phyloP scores from a whole-genome alignment of 1,284 basidiomycete species.

The Tilletia walkeri region DNA sequence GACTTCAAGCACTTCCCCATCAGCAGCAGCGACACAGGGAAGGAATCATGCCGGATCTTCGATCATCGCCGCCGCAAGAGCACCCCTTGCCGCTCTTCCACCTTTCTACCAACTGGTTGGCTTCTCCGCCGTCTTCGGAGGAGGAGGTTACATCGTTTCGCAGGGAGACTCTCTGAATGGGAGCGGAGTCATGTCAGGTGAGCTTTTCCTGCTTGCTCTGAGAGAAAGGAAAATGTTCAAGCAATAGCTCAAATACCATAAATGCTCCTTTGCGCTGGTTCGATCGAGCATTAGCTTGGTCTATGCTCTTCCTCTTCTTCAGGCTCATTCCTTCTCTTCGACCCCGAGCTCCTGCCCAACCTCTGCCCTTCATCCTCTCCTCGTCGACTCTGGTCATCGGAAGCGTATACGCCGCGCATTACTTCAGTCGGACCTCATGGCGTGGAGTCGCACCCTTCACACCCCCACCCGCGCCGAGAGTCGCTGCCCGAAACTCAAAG shows the following conservation, averaged over 20 bases:
- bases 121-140: conserved; percentile 6
- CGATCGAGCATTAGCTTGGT: conserved; percentile 1
- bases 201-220: neutral
- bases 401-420: neutral
- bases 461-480: too few species aligned
- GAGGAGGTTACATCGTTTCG: conserved; percentile 8
- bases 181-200: conserved; percentile 15
- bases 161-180: conserved; percentile 9
- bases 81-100: conserved; percentile 2
- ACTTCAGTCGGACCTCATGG: conserved; percentile 5
- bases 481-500: too few species aligned
- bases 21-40: neutral
- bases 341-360: conserved; percentile 6
- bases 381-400: conserved; percentile 8
- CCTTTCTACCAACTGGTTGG: conserved; percentile 13
- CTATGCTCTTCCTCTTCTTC: conserved; percentile 14
- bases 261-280: too few species aligned
- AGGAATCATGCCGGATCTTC: neutral
- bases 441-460: too few species aligned
- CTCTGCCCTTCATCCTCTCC: conserved; percentile 10
- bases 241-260: too few species aligned
- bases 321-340: conserved; percentile 9
- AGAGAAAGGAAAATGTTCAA: too few species aligned
- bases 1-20: neutral
- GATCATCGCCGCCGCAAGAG: neutral